These are phyloP conservation scores for Fraxinus xanthoxyloides DNA, from an alignment of 305 asterid genomes.

Conservation along the genomic window DNA sequence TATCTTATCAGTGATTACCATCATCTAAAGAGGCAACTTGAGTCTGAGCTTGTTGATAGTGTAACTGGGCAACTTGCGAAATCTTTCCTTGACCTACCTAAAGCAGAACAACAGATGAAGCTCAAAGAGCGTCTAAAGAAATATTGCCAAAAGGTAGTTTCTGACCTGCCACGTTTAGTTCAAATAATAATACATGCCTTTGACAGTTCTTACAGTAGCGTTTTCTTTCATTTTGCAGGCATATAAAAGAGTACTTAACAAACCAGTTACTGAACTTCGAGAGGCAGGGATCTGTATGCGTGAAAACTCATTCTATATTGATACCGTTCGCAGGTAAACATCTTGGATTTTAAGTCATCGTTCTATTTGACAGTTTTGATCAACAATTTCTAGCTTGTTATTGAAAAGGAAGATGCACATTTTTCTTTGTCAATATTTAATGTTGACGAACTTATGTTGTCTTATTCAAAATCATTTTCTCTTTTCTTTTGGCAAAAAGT, in stretches of 20 bases:
- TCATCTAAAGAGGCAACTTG: constrained; percentile 96
- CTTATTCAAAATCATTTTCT: constrained; percentile 15
- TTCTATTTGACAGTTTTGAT: constrained; percentile 13
- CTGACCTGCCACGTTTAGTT: constrained; percentile 22
- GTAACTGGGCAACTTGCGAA: constrained; percentile 56
- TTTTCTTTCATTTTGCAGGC: constrained; percentile 54
- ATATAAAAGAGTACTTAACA: constrained; percentile 86
- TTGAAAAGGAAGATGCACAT: constrained; percentile 15
- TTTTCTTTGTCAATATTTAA: constrained; percentile 7
- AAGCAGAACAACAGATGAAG: constrained; percentile 86
- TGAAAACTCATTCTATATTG: constrained; percentile 96
- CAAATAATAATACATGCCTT: constrained; percentile 16
- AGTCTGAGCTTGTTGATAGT: constrained; percentile 78
- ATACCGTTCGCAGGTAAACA: constrained; percentile 93
- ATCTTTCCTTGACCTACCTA: constrained; percentile 88
- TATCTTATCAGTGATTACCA: constrained; percentile 70
- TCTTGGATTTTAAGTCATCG: constrained; percentile 19
- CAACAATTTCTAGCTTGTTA: constrained; percentile 5
- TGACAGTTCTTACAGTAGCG: constrained; percentile 13
- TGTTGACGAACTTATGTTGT: constrained; percentile 18
- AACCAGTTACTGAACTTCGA: constrained; percentile 92
- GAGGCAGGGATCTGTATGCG: constrained; percentile 99
- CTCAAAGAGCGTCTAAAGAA: constrained; percentile 93
- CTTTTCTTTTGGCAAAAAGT: constrained; percentile 39
- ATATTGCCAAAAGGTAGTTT: constrained; percentile 89